phyloP scores from a whole-genome alignment of 208 protist genomes.

The Leishmania gerbilli region DNA sequence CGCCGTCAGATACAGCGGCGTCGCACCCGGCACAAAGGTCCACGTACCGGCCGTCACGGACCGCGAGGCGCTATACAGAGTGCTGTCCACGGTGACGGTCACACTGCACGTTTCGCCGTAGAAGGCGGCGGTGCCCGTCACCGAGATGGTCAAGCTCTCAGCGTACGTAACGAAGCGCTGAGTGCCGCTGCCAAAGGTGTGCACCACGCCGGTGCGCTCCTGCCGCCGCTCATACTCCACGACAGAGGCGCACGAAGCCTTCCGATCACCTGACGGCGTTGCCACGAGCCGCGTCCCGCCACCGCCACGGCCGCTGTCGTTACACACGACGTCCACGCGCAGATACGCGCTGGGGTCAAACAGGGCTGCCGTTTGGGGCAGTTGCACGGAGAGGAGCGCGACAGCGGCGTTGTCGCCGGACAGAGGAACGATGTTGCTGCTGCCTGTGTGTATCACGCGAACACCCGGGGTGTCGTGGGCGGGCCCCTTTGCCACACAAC shows the following conservation, averaged over 20 bases:
- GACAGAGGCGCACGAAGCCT: slow-evolving; percentile 15
- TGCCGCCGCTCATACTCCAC: slow-evolving; percentile 34
- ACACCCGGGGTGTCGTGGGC: slow-evolving; percentile 15
- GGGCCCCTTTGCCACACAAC: slow-evolving; percentile 20
- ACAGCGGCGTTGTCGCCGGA: slow-evolving; percentile 19
- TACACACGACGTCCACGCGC: slow-evolving; percentile 23
- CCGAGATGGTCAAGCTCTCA: slow-evolving; percentile 24
- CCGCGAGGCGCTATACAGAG: slow-evolving; percentile 17
- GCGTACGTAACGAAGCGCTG: slow-evolving; percentile 35
- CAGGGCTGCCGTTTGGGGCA: slow-evolving; percentile 21
- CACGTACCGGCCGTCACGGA: slow-evolving; percentile 26
- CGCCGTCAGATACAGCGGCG: slow-evolving; percentile 11
- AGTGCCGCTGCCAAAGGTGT: neutral
- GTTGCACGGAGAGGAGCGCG: slow-evolving; percentile 23
- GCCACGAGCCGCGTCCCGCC: slow-evolving; percentile 30
- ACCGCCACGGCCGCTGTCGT: slow-evolving; percentile 12
- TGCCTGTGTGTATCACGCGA: slow-evolving; percentile 3
- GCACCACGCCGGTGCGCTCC: slow-evolving; percentile 26
- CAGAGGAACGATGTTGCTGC: slow-evolving; percentile 2
- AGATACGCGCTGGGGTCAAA: slow-evolving; percentile 30
- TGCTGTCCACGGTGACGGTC: slow-evolving; percentile 23
- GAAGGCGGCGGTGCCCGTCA: slow-evolving; percentile 22
- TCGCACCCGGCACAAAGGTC: slow-evolving; percentile 20
- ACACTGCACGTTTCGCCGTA: slow-evolving; percentile 32
- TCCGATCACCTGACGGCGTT: slow-evolving; percentile 12